These are phyloP conservation scores for Botrytis squamosa DNA, from an alignment of 2,329 filamentous ascomycete species.

Conservation along the genomic window DNA sequence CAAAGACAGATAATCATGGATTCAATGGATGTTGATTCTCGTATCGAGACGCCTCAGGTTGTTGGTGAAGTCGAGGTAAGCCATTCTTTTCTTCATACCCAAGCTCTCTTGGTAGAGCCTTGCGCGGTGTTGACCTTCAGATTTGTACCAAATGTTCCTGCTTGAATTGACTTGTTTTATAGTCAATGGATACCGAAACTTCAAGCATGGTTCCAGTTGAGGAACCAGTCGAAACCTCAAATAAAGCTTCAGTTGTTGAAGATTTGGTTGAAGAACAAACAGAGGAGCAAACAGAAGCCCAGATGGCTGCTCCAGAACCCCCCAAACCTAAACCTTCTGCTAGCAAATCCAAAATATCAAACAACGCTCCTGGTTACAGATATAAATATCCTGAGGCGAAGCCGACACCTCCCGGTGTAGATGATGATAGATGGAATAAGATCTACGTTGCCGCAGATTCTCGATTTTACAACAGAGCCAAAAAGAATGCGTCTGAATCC, in stretches of 20 bases:
- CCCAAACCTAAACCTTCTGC: neutral
- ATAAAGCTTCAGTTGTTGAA: neutral
- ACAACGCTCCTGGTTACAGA: slow-evolving; percentile 34
- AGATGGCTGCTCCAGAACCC: neutral
- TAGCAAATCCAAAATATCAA: slow-evolving; percentile 15
- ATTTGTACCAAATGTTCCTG: neutral
- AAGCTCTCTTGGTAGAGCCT: slow-evolving; percentile 8
- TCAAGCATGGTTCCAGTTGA: neutral
- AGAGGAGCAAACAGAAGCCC: neutral
- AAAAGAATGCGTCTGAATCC: slow-evolving; percentile 34
- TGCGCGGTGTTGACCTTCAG: neutral
- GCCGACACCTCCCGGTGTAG: slow-evolving; percentile 36
- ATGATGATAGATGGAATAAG: slow-evolving; percentile 38
- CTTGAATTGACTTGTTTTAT: slow-evolving; percentile 2
- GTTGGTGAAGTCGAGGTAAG: slow-evolving; percentile 5
- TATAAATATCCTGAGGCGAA: slow-evolving; percentile 39
- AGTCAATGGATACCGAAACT: neutral
- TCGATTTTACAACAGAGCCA: slow-evolving; percentile 36
- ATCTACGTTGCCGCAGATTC: slow-evolving; percentile 38
- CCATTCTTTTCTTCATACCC: neutral
- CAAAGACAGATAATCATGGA: slow-evolving; percentile 3
- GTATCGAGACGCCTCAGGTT: neutral
- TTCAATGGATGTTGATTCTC: slow-evolving; percentile 16
- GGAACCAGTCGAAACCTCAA: neutral
- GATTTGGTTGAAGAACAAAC: neutral